Evolutionary conservation across 1,284 basidiomycete genomes (phyloP), one percentile per base, ranked within the genome.

Genomic region (Papiliotrema terrestris): DNA sequence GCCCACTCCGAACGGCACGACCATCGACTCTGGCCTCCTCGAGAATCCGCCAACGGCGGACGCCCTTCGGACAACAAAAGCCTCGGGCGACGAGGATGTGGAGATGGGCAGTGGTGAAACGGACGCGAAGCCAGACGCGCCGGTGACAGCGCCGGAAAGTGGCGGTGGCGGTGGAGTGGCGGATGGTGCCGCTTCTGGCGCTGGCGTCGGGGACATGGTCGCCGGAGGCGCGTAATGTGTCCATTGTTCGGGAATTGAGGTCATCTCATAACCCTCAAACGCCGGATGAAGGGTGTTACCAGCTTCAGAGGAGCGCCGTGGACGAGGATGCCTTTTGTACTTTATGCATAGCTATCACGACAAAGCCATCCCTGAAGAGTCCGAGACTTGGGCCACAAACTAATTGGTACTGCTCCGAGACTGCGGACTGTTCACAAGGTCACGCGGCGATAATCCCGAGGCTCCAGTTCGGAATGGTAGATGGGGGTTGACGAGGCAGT

Each of bases 181-280:
- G 22, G 42, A 25, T 13, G 43, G 25, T 48, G 47, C 26, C 46
- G 35, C 36, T 19, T 32, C 37, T 8, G 62, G 60, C n/a, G 51
- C 60, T 22, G 62, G 56, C n/a, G 58, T 50, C 1, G 63, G 60
- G 13, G 63, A 65, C 32, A 45, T 55, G 29, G 51, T 65, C n/a
- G 62, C 62, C 32, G 58, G 56, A 19, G 62, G 62, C 32, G 59
- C 62, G 11, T 63, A 41, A 50, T 11, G 23, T 19, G 20, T 17
- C 8, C 39, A 22, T 41, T 41, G 39, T 17, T 41, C 5, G 9
- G 36, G n/a, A n/a, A 38, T 38, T 9, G 36, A 38, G 9, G n/a
- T n/a, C 11, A 38, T 9, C 9, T 38, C 36, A 38, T 9, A 9
- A 11, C n/a, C 11, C 36, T 11, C 36, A 38, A 38, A 38, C 36